phyloP scores from a whole-genome alignment of 2,329 filamentous ascomycete species.

The Ambrosiella beaveri region DNA sequence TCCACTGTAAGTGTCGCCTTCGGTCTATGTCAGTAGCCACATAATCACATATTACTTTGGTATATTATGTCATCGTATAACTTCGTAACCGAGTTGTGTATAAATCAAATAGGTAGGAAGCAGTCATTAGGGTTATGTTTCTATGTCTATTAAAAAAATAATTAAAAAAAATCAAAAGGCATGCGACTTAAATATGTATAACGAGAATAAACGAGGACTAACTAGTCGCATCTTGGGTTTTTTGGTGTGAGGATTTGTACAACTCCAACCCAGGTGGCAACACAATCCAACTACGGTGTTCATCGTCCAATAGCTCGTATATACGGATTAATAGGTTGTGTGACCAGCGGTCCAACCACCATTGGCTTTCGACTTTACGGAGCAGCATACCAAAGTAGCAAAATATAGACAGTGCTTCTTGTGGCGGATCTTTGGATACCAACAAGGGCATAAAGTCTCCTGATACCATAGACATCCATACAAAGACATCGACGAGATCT shows the following conservation, averaged over 20 bases:
- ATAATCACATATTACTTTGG: too few relatives aligned
- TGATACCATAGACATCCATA: conserved; percentile 23
- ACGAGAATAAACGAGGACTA: neutral
- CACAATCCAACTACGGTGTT: conserved; percentile 22
- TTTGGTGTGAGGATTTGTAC: neutral
- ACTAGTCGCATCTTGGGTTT: neutral
- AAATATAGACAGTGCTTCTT: conserved; percentile 21
- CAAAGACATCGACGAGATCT: conserved; percentile 24
- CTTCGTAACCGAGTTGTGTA: too few relatives aligned
- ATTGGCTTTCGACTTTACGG: conserved; percentile 19
- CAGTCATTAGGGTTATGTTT: too few relatives aligned
- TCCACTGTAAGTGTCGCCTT: too few relatives aligned
- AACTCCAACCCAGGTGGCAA: conserved; percentile 8
- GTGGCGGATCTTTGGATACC: conserved; percentile 15
- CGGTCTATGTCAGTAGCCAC: too few relatives aligned
- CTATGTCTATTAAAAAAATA: too few relatives aligned
- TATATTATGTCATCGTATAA: too few relatives aligned
- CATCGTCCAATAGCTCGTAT: conserved; percentile 21
- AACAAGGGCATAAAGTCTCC: conserved; percentile 23
- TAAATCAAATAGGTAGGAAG: too few relatives aligned
- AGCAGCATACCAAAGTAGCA: conserved; percentile 21
- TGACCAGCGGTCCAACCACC: conserved; percentile 24
- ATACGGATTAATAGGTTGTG: conserved; percentile 20
- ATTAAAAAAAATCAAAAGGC: neutral
- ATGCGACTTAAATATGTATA: neutral